These are phyloP conservation scores for Fennellomyces sp. DNA, from an alignment of 371 early-diverging fungal genomes.

Conservation along the genomic window DNA sequence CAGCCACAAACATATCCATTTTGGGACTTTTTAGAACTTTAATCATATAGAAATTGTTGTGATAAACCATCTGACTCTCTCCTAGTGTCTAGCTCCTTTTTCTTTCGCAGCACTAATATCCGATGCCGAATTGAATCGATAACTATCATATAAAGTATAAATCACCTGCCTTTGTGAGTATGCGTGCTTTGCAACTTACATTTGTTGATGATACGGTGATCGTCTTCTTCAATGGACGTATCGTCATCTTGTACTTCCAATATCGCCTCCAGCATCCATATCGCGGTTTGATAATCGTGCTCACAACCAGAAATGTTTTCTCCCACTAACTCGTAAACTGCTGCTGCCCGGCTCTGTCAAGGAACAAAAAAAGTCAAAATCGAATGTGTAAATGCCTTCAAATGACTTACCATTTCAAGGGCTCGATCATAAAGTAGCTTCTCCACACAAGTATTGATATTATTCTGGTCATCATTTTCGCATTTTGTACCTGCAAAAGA, in stretches of 20 bases:
- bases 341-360: constrained; percentile 55
- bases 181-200: constrained; percentile 37
- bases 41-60: background rate
- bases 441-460: constrained; percentile 55
- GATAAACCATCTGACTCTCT: background rate
- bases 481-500: constrained; percentile 60
- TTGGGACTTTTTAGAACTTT: too few species aligned
- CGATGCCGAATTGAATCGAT: constrained; percentile 52
- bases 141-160: constrained; percentile 22
- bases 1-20: too few species aligned
- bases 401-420: constrained; percentile 55
- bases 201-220: constrained; percentile 56
- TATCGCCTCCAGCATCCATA: constrained; percentile 81
- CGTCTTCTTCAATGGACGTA: constrained; percentile 59
- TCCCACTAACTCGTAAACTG: constrained; percentile 49
- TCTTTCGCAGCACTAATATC: constrained; percentile 40
- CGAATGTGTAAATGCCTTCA: background rate
- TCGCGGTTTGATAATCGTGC: constrained; percentile 75
- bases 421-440: constrained; percentile 75
- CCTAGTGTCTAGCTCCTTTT: constrained; percentile 9
- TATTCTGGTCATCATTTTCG: constrained; percentile 38
- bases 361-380: background rate
- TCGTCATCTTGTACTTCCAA: constrained; percentile 58
- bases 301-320: constrained; percentile 73
- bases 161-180: background rate